Conservation (phyloP, 2,329 filamentous ascomycete genomes). For the Epicoccum nigrum region DNA sequence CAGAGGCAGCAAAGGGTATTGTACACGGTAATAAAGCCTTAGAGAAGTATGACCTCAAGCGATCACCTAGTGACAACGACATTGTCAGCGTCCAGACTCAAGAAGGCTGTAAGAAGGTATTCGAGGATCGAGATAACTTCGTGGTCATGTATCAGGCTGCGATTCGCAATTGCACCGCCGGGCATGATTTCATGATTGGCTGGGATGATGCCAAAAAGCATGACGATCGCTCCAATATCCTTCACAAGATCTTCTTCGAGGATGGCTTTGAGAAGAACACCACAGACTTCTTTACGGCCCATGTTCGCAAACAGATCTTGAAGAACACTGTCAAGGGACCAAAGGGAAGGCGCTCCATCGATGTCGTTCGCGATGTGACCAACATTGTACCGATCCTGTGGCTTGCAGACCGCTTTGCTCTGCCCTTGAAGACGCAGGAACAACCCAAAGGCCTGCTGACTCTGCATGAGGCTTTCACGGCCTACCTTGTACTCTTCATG, state of each 20-base stretch:
- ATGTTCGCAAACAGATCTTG: constrained; percentile 54
- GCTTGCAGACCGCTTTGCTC: constrained; percentile 67
- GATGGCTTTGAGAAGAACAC: constrained; percentile 67
- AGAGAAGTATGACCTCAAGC: constrained; percentile 54
- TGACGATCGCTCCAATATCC: constrained; percentile 45
- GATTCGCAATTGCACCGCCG: constrained; percentile 68
- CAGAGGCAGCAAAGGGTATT: constrained; percentile 55
- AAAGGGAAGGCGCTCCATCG: constrained; percentile 54
- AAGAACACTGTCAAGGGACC: constrained; percentile 54
- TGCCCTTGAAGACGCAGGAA: constrained; percentile 69
- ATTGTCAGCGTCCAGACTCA: constrained; percentile 58
- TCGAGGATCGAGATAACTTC: constrained; percentile 58
- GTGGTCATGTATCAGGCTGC: constrained; percentile 55
- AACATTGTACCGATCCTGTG: constrained; percentile 71
- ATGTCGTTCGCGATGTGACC: constrained; percentile 68
- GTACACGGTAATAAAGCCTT: constrained; percentile 55
- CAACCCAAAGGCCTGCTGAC: constrained; percentile 63
- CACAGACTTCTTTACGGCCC: constrained; percentile 65
- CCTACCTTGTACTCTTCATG: constrained; percentile 69
- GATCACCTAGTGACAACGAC: constrained; percentile 50
- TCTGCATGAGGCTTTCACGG: constrained; percentile 55
- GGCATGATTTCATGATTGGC: constrained; percentile 62
- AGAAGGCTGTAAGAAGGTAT: constrained; percentile 57
- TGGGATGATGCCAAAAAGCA: constrained; percentile 46
- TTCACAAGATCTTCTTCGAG: constrained; percentile 64